Conservation (phyloP, 129 eudicot species). For the Kitagawia praeruptora region DNA sequence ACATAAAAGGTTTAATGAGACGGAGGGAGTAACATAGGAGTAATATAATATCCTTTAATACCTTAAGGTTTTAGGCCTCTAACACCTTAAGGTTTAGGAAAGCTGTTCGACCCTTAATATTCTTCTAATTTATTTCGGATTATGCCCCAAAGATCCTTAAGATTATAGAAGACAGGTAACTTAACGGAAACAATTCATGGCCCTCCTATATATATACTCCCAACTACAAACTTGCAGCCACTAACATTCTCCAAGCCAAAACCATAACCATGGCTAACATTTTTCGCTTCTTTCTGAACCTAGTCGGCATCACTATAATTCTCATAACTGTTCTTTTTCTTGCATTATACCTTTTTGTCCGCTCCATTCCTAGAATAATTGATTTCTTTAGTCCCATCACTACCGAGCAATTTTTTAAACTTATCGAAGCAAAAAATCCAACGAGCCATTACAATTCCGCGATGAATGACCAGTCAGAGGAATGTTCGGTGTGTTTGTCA, state of each 20-base stretch:
- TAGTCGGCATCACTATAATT: conserved; percentile 18
- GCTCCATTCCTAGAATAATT: conserved; percentile 12
- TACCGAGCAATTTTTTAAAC: conserved; percentile 25
- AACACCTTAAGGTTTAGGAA: too few relatives aligned
- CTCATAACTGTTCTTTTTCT: conserved; percentile 22
- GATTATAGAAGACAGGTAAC: too few relatives aligned
- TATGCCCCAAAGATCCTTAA: too few relatives aligned
- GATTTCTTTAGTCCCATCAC: conserved; percentile 9
- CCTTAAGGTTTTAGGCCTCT: too few relatives aligned
- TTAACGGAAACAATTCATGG: too few relatives aligned
- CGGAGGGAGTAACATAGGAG: too few relatives aligned
- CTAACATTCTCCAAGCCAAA: not conserved
- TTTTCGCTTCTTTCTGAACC: not conserved
- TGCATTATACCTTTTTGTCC: conserved; percentile 9
- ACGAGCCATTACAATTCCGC: conserved; percentile 11
- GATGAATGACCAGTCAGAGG: not conserved
- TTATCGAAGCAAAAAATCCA: conserved; percentile 28
- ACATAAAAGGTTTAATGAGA: too few relatives aligned
- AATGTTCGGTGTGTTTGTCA: conserved; percentile 35
- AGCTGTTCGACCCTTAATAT: too few relatives aligned
- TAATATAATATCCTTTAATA: too few relatives aligned
- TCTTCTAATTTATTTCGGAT: too few relatives aligned
- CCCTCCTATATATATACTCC: too few relatives aligned
- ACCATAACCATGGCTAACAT: not conserved
- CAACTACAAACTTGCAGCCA: not conserved